A percentile compares a stretch with the other conserved stretches of the same genome.
These are phyloP conservation scores for Glycine soja DNA, from an alignment of 306 rosid species.

Conservation along the genomic window DNA sequence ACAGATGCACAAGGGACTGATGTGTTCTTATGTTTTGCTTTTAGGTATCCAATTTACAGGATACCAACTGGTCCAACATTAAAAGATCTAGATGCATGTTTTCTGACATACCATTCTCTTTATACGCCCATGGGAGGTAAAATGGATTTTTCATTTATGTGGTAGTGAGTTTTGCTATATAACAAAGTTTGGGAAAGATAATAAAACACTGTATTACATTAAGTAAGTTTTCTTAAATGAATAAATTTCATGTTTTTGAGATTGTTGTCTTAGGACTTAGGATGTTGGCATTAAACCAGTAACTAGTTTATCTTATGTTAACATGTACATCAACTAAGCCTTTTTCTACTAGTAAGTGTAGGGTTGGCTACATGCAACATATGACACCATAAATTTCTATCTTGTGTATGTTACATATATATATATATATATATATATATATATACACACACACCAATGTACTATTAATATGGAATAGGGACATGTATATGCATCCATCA, in stretches of 20 bases:
- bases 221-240: background rate
- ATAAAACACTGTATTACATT: background rate
- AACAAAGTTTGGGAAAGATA: background rate
- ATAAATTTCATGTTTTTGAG: background rate
- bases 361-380: background rate
- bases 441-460: too few species aligned
- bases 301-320: background rate
- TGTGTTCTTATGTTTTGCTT: conserved; percentile 37
- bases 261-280: conserved; percentile 36
- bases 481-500: background rate
- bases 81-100: conserved; percentile 92
- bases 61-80: conserved; percentile 95
- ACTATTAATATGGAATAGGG: background rate
- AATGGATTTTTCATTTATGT: conserved; percentile 12
- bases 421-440: too few species aligned
- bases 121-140: conserved; percentile 71
- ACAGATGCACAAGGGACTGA: conserved; percentile 29
- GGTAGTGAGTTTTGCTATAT: conserved; percentile 20
- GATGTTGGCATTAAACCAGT: conserved; percentile 9
- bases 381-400: background rate
- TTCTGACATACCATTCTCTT: conserved; percentile 83
- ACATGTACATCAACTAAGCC: background rate
- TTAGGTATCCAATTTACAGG: conserved; percentile 95
- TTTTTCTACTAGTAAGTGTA: background rate
- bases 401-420: background rate